phyloP scores from a whole-genome alignment of 2,329 filamentous ascomycete species.

The Dothideomycetidae sp. region DNA sequence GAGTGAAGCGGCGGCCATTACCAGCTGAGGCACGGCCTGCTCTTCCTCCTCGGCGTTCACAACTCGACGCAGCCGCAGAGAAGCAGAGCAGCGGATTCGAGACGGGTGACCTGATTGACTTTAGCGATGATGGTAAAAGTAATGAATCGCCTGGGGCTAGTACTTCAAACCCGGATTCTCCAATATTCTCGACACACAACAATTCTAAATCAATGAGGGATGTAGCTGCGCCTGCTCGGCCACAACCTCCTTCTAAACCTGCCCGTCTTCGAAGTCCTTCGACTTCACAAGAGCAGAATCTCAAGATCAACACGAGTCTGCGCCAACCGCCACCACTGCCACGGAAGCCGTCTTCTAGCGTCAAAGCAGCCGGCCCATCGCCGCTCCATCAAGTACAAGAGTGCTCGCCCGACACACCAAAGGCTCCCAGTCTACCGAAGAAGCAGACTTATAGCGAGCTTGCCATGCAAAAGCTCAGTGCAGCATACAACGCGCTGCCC shows the following conservation, averaged over 20 bases:
- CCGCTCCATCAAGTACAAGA: constrained; percentile 23
- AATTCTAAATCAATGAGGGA: constrained; percentile 8
- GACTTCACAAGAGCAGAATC: constrained; percentile 15
- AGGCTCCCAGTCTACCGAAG: constrained; percentile 17
- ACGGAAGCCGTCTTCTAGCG: constrained; percentile 22
- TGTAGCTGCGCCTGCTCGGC: constrained; percentile 17
- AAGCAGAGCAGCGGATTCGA: constrained; percentile 7
- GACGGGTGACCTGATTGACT: constrained; percentile 33
- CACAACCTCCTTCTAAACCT: constrained; percentile 24
- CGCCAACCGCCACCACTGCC: constrained; percentile 24
- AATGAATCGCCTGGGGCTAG: background rate
- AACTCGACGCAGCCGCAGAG: constrained; percentile 7
- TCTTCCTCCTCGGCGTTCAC: constrained; percentile 24
- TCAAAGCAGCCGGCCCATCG: constrained; percentile 18
- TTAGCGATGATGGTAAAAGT: constrained; percentile 29
- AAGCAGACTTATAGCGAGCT: constrained; percentile 23
- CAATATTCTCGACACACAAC: constrained; percentile 3
- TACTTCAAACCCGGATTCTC: constrained; percentile 3
- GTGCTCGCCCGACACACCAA: constrained; percentile 13
- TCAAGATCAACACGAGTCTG: constrained; percentile 9
- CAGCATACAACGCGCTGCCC: constrained; percentile 28
- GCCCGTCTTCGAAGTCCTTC: constrained; percentile 27
- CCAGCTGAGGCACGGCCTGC: constrained; percentile 18
- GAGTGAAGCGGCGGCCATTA: constrained; percentile 11
- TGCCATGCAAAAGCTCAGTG: constrained; percentile 26